Evolutionary conservation across 2,329 filamentous ascomycete genomes (phyloP), one percentile per base, ranked within the genome.

Genomic region (Bipolaris victoriae): DNA sequence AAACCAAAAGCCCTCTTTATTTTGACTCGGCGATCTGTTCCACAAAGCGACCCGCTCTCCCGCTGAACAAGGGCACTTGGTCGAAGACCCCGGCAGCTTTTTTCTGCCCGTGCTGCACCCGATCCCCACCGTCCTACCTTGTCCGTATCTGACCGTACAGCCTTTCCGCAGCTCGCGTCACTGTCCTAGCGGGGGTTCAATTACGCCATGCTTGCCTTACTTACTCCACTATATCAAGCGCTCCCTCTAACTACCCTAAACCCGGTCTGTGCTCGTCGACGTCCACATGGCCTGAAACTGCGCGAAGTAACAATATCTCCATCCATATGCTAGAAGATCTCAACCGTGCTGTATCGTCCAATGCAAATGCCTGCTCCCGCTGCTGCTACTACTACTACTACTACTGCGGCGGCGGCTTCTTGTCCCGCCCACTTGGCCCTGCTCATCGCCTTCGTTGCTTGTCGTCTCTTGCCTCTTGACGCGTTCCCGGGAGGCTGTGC

Each of bases 121-220:
- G 67, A 74, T 75, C 71, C 72, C 65, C 67, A 56, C 64, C 60
- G 66, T 70, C 64, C 58, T 70, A 66, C 67, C 71, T 70, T 69
- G 68, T 64, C 56, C 47, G 64, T 67, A 71, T 73, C 70, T 68
- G 65, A 69, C 72, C 24, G 15, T 44, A 29, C 41, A 44, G 39
- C 67, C 70, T 70, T 71, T 72, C 72, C 70, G 66, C 65, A 68
- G 52, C 69, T 64, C 59, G 66, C 71, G 68, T 68, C 70, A 68
- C 72, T 61, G 55, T 58, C 55, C 62, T 67, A 62, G 66, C 64
- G 58, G 64, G 58, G 60, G 63, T 65, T 67, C 20, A 20, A 69
- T 72, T 69, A 72, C 72, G 70, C 71, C 69, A 70, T 72, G 66
- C 43, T 24, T 44, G 22, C 22, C 22, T 39, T 9, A 9, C 36